Evolutionary conservation across 2,329 filamentous ascomycete species (phyloP).

Genomic region (Xylaria sp.): DNA sequence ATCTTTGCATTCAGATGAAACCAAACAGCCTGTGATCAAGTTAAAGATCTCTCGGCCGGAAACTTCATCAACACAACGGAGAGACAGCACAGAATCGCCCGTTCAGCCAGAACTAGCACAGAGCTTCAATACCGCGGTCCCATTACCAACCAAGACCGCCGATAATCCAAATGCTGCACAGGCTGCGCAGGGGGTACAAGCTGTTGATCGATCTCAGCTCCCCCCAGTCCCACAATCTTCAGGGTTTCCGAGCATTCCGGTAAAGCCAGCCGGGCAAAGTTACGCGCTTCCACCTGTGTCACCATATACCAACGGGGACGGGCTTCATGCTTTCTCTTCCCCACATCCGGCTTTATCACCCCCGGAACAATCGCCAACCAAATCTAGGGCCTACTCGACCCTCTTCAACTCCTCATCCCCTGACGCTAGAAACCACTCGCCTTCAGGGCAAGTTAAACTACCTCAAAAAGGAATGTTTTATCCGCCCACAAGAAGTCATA

Average conservation of each 20-base stretch:
- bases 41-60: conserved; percentile 53
- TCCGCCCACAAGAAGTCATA: conserved; percentile 34
- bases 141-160: conserved; percentile 30
- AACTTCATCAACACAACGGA: conserved; percentile 32
- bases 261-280: conserved; percentile 38
- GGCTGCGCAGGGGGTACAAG: conserved; percentile 11
- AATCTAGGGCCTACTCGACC: conserved; percentile 47
- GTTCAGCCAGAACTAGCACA: conserved; percentile 19
- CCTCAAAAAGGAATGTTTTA: conserved; percentile 43
- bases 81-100: conserved; percentile 34
- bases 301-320: conserved; percentile 40
- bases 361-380: conserved; percentile 48
- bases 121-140: conserved; percentile 26
- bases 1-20: conserved; percentile 61
- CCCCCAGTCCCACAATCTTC: conserved; percentile 29
- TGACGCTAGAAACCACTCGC: conserved; percentile 16
- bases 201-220: conserved; percentile 28
- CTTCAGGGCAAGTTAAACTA: conserved; percentile 31
- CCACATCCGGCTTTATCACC: conserved; percentile 50
- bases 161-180: conserved; percentile 22
- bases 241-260: conserved; percentile 33
- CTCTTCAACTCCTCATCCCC: conserved; percentile 45
- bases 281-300: conserved; percentile 36
- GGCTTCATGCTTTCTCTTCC: conserved; percentile 50
- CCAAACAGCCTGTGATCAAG: conserved; percentile 60